Evolutionary conservation across 2,329 filamentous ascomycete genomes (phyloP), one percentile per base, ranked within the genome.

Genomic region (Macroventuria anomochaeta): DNA sequence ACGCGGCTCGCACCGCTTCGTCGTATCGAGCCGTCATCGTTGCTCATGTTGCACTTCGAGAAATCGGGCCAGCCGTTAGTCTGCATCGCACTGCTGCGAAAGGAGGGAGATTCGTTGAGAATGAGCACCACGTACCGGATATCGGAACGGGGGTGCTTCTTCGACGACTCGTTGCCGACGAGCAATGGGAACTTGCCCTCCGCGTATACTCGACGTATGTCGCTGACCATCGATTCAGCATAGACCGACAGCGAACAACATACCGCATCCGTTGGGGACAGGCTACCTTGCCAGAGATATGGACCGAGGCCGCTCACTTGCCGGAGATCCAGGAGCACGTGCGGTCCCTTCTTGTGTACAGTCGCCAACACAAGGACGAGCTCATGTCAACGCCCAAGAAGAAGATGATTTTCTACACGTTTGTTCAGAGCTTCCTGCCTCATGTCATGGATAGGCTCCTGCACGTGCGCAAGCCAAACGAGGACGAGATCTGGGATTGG

Each of bases 1-100:
- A 54, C 1, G 47, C 71, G 7, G 48, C 73, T 31, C 77, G 80
- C 21, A 74, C 70, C 2, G 60, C 70, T 7, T 68, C 71, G 4
- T 76, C 80, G 46, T 85, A 83, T 63, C 64, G 74, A 44, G 65
- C 73, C 33, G 74, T 78, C 21, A 75, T 80, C 18, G 70, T 71
- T 36, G 76, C 81, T 18, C 75, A 79, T 53, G 57, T 83, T 21
- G 65, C 61, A n/a, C 67, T 79, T 13, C 65, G 73, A 17, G 69
- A 77, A 53, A 53, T 75, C 12, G 72, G 73, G 2, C 61, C 63
- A 3, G 73, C 79, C 10, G 68, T 76, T 10, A 49, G 63, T 12
- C 61, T 82, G n/a, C 78, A 79, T 50, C 28, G 23, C 18, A 1
- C 7, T 5, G 51, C 51, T 10, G 44, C 44, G 10, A 8, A 10